These are phyloP conservation scores for Gossypium bickii DNA, from an alignment of 345 rosid species.

Conservation along the genomic window DNA sequence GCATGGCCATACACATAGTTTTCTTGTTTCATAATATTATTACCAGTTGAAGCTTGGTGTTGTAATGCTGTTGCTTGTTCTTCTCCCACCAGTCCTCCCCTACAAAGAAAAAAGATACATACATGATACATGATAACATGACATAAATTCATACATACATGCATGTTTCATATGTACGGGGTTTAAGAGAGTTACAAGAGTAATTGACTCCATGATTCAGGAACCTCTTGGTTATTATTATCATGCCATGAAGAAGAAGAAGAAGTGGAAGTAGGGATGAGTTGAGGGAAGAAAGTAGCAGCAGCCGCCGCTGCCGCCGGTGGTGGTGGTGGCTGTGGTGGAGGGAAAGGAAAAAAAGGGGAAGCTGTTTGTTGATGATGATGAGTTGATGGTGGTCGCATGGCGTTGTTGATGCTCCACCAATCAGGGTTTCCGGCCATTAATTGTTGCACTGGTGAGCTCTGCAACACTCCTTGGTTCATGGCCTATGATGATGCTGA, in stretches of 20 bases:
- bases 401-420: slow-evolving; percentile 73
- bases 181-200: slow-evolving; percentile 46
- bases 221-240: slow-evolving; percentile 58
- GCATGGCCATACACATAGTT: slow-evolving; percentile 45
- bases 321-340: not conserved
- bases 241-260: slow-evolving; percentile 53
- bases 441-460: slow-evolving; percentile 76
- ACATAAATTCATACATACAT: not conserved
- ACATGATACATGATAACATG: not conserved
- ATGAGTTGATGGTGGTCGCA: slow-evolving; percentile 38
- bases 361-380: slow-evolving; percentile 21
- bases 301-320: not conserved
- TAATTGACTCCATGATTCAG: slow-evolving; percentile 88
- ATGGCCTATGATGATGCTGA: slow-evolving; percentile 22
- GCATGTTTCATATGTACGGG: not conserved
- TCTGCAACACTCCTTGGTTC: slow-evolving; percentile 72
- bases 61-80: slow-evolving; percentile 46
- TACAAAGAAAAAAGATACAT: slow-evolving; percentile 10
- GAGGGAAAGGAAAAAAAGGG: slow-evolving; percentile 31
- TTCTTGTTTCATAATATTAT: slow-evolving; percentile 57
- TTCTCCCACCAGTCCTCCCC: slow-evolving; percentile 69
- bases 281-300: slow-evolving; percentile 37
- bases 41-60: slow-evolving; percentile 42
- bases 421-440: slow-evolving; percentile 82
- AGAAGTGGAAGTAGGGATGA: slow-evolving; percentile 38